phyloP scores from a whole-genome alignment of 2,329 filamentous ascomycete species.

The Colletotrichum spaethianum region DNA sequence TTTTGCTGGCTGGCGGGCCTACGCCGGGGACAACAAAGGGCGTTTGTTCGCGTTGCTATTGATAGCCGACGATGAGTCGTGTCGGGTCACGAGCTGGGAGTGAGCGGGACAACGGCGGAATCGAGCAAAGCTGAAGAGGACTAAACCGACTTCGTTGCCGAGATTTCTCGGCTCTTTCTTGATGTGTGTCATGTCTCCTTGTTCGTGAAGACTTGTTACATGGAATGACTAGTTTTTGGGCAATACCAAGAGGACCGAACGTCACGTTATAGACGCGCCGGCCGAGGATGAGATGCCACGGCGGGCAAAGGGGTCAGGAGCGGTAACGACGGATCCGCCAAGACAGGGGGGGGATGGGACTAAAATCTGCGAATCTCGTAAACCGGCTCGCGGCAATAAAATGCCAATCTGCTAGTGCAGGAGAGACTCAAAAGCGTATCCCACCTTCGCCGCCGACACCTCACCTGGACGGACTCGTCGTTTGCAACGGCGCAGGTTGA shows the following conservation, averaged over 20 bases:
- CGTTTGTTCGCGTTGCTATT: conserved; percentile 1
- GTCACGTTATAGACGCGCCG: conserved; percentile 3
- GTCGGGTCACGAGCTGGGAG: background rate
- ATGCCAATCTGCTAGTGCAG: background rate
- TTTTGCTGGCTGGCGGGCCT: background rate
- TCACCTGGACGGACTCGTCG: background rate
- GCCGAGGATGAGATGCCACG: conserved; percentile 1
- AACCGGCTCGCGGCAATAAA: conserved; percentile 1
- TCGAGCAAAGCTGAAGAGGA: background rate
- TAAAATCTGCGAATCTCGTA: conserved; percentile 22
- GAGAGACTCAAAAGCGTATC: background rate
- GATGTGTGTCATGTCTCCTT: background rate
- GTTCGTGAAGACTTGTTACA: background rate
- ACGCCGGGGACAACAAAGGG: background rate
- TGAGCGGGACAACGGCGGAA: background rate
- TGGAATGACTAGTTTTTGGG: background rate
- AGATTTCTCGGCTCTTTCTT: background rate
- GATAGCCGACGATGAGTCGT: conserved; percentile 6
- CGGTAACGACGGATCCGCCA: background rate
- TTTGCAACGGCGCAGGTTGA: background rate
- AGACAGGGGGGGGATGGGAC: background rate
- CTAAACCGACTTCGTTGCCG: background rate
- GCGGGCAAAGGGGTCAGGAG: background rate
- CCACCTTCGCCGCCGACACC: background rate
- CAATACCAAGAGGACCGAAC: background rate